Evolutionary conservation across 192 early-diverging fungal species (phyloP), one percentile per base, ranked within the genome.

Genomic region (Coemansia nantahalensis): DNA sequence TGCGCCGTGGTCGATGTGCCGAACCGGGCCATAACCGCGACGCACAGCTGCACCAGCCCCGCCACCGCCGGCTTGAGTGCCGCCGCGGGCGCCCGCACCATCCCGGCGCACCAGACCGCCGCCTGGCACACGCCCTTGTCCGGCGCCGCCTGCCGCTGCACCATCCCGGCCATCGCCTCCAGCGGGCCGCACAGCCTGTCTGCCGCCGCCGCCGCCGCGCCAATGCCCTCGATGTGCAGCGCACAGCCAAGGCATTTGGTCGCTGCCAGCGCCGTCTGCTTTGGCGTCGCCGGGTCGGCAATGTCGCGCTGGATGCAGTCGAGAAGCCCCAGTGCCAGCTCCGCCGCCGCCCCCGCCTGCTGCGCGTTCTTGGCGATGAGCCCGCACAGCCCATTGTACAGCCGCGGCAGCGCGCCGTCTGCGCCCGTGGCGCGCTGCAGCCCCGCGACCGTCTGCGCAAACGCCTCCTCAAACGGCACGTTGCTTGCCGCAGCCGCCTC

Each of bases 111-210:
- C 59, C 59, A 62, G 12, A 62, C 52, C 11, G 51, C 59, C 5
- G 65, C 48, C 56, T 63, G 51, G 11, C 59, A 55, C 24, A 64
- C 46, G 3, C 49, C 38, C 51, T 67, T 66, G 52, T 75, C 60
- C 1, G 39, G 21, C 22, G n/a, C 26, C 23, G 45, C 48, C 35
- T 62, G 32, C 24, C 39, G 32, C 39, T 11, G 17, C 8, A 54
- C 55, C 18, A 34, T 46, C 31, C 31, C 18, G 4, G n/a, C 28
- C 23, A 62, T 42, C 0, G 47, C 42, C 39, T 17, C 41, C 17
- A 74, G 26, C 3, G 59, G 17, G 3, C 35, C 42, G 7, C 18
- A 21, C 19, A 51, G 22, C n/a, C 23, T 39, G 31, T 24, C 35
- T 16, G 48, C 51, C 0, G 26, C 40, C 11, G 33, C 55, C 4